Percentiles rank a stretch among this genome's conserved stretches.
phyloP scores from a whole-genome alignment of 2,329 filamentous ascomycete species.

The Chrysosporium keratinophilum region DNA sequence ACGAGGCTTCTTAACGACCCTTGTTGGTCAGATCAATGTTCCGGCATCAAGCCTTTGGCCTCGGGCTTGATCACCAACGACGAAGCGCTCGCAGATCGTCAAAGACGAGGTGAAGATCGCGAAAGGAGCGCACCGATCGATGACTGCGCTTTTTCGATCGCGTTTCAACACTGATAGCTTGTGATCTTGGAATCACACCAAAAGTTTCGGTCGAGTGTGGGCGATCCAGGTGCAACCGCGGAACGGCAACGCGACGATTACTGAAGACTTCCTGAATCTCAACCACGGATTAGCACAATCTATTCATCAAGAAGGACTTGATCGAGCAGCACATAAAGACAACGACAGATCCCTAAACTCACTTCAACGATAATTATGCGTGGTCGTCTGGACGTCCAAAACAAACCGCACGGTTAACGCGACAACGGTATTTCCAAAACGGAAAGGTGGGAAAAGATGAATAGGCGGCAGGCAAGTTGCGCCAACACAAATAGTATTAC shows the following conservation, averaged over 20 bases:
- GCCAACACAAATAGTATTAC: background rate
- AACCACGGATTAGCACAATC: background rate
- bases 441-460: background rate
- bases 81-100: background rate
- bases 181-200: no score
- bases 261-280: background rate
- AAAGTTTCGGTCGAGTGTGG: background rate
- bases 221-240: background rate
- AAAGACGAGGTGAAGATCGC: background rate
- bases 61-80: background rate
- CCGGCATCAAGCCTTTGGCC: background rate
- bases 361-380: background rate
- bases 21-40: background rate
- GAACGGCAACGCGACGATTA: background rate
- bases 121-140: no score
- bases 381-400: background rate
- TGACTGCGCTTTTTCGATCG: background rate
- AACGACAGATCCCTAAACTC: background rate
- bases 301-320: background rate
- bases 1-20: background rate
- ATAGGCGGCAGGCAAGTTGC: background rate
- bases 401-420: background rate
- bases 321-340: background rate
- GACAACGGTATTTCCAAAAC: background rate
- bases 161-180: no score